Base-by-base conservation (phyloP, 805 yeast genomes). In the Scheffersomyces amazonensis region DNA sequence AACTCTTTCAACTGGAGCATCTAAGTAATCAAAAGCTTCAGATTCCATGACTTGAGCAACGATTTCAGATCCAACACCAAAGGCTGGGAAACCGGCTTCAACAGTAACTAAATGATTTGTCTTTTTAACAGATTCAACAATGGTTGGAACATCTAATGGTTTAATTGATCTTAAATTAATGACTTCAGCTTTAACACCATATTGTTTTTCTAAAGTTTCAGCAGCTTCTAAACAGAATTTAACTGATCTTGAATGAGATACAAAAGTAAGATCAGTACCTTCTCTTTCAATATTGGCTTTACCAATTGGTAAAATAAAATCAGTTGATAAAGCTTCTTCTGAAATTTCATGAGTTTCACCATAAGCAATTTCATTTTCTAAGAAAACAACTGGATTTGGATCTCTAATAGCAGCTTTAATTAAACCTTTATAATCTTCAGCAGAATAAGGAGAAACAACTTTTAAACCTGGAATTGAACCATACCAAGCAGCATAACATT, bases 51-150 rank as follows among this genome's bases (percentile, higher is more conserved):
- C 76, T 71, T 89, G 96, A 46, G 98, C 99, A 64, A 90, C 80
- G 58, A 93, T 87, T 77, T 93, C 99, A 38, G 97, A 87, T 60
- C 99, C 99, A 51, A 93, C 95, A 74, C 99, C 98, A 61, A 87
- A 93, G 41, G 88, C 91, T 51, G 99, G 99, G 95, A 80, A 93
- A 45, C 95, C 96, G 34, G 96, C 85, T 75, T 93, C 99, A 43
- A 91, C 97, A 34, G 97, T 83, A 59, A 93, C 83, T 66, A 90
- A 80, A 64, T 95, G 96, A 75, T 88, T 87, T 55, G 99, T 93
- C 81, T 93, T 93, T 79, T 89, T 91, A 58, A 93, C 87, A 25
- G 96, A 80, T 57, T 79, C 80, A 56, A 90, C 71, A 49, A 93
- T 85, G 51, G 96, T 73, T 49, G 85, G 87, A 24, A 86, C 80